Conservation (phyloP, 2,329 filamentous ascomycete species). For the Ophiostoma piceae region DNA sequence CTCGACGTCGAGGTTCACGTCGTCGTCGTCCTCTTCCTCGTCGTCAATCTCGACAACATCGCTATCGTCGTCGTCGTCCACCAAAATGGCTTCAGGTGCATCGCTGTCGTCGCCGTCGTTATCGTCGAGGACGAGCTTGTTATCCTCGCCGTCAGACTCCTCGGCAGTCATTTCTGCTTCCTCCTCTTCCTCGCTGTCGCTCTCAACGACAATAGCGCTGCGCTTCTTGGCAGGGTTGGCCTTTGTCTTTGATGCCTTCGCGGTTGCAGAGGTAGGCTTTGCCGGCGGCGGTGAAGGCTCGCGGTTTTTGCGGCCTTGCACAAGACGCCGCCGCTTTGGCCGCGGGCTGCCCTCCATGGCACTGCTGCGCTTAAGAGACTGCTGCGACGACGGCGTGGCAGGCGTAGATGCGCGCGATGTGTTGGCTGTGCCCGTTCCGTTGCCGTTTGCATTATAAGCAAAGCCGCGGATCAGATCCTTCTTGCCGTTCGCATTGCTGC, state of each 20-base stretch:
- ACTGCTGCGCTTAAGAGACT: constrained; percentile 21
- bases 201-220: not conserved
- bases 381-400: constrained; percentile 21
- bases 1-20: constrained; percentile 25
- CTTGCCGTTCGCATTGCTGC: constrained; percentile 19
- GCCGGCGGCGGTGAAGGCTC: constrained; percentile 19
- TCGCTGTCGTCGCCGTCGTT: constrained; percentile 31
- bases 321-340: constrained; percentile 32
- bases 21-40: constrained; percentile 33
- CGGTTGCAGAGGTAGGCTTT: constrained; percentile 13
- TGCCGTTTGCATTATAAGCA: not conserved
- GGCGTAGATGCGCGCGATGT: constrained; percentile 22
- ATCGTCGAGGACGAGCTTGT: constrained; percentile 29
- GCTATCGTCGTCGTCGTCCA: constrained; percentile 31
- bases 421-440: constrained; percentile 11
- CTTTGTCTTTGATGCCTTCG: not conserved
- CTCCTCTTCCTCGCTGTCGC: constrained; percentile 26
- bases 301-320: constrained; percentile 27
- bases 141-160: constrained; percentile 33
- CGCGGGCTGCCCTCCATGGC: constrained; percentile 23
- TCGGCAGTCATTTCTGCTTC: constrained; percentile 33
- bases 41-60: constrained; percentile 34
- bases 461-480: not conserved
- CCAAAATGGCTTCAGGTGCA: constrained; percentile 26
- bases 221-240: constrained; percentile 1